These are phyloP conservation scores for Kwoniella pini DNA, from an alignment of 768 basidiomycete species.

Conservation along the genomic window DNA sequence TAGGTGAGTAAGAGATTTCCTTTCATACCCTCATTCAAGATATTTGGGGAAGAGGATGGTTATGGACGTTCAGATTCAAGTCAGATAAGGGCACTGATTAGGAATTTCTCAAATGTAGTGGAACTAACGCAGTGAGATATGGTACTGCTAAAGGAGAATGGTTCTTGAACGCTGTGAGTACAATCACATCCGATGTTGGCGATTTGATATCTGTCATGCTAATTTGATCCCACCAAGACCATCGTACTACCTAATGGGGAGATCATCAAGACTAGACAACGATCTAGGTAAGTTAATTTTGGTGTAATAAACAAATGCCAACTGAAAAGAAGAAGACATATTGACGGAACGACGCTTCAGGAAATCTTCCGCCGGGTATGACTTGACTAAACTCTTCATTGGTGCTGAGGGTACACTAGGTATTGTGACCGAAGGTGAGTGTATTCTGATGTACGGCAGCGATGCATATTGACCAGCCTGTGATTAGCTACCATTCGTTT, in stretches of 20 bases:
- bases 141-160: conserved; percentile 84
- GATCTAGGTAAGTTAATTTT: conserved; percentile 33
- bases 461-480: background rate
- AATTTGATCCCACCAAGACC: no score
- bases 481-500: conserved; percentile 69
- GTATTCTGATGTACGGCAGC: background rate
- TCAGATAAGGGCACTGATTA: no score
- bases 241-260: conserved; percentile 83
- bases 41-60: no score
- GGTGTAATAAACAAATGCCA: no score
- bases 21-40: no score
- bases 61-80: no score
- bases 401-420: conserved; percentile 86
- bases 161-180: conserved; percentile 75
- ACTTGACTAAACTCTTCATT: conserved; percentile 80
- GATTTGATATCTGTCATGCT: no score
- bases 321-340: conserved; percentile 82
- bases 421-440: conserved; percentile 68
- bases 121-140: conserved; percentile 69
- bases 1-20: conserved; percentile 28
- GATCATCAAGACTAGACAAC: conserved; percentile 77
- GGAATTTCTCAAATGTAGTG: conserved; percentile 55
- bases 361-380: conserved; percentile 84
- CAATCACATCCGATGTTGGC: background rate
- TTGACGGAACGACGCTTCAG: conserved; percentile 66